Percentiles rank a stretch among this genome's conserved stretches.
Evolutionary conservation across 2,329 filamentous ascomycete genomes (phyloP).

Genomic region (Fusarium longipes): DNA sequence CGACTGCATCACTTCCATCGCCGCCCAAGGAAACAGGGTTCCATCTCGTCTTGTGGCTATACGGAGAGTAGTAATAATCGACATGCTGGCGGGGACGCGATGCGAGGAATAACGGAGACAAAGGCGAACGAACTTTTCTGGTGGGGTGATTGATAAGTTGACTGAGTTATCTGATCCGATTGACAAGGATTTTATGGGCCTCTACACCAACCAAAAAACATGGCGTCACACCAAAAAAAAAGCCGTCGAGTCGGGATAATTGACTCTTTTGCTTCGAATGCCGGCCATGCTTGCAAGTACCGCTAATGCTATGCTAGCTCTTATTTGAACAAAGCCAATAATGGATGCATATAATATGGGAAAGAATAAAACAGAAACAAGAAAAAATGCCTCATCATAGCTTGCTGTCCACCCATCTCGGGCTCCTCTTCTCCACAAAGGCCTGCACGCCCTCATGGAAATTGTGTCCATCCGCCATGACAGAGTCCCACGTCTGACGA

Average conservation of each 20-base stretch:
- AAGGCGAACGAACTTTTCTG: slow-evolving; percentile 7
- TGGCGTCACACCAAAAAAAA: slow-evolving; percentile 31
- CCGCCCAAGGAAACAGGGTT: slow-evolving; percentile 20
- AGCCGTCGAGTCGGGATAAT: background rate
- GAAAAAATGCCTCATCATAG: slow-evolving; percentile 51
- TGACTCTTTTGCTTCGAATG: background rate
- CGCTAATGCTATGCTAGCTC: slow-evolving; percentile 1
- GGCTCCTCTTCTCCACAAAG: slow-evolving; percentile 78
- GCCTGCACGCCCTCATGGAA: slow-evolving; percentile 76
- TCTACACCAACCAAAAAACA: slow-evolving; percentile 16
- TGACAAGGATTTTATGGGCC: slow-evolving; percentile 18
- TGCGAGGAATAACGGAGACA: slow-evolving; percentile 2
- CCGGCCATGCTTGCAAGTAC: background rate
- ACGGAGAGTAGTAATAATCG: slow-evolving; percentile 32
- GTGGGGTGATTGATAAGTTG: slow-evolving; percentile 42
- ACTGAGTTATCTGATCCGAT: slow-evolving; percentile 38
- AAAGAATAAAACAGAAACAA: background rate
- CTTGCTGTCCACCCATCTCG: slow-evolving; percentile 71
- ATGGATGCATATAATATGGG: background rate
- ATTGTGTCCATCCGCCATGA: slow-evolving; percentile 72
- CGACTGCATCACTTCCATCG: slow-evolving; percentile 6
- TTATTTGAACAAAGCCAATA: background rate
- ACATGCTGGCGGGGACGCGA: slow-evolving; percentile 20
- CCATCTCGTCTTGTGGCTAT: background rate
- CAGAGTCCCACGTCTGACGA: slow-evolving; percentile 62